These are phyloP conservation scores for Carpinus viminea DNA, from an alignment of 306 rosid species.

Conservation along the genomic window DNA sequence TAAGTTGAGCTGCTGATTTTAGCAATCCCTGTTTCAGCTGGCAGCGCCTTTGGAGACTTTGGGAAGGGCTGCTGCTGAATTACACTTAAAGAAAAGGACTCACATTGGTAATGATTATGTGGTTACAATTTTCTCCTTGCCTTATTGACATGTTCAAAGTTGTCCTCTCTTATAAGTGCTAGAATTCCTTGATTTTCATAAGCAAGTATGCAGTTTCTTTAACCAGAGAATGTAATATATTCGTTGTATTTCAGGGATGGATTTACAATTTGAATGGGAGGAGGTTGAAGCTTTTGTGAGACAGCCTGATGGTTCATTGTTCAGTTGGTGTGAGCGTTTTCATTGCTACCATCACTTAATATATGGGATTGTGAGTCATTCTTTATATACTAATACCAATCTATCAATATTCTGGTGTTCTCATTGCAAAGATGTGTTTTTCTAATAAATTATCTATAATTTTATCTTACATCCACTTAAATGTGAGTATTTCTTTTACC, in stretches of 20 bases:
- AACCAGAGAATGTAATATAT: constrained; percentile 10
- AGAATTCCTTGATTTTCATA: not conserved
- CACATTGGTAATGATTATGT: constrained; percentile 66
- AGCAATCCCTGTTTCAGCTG: constrained; percentile 21
- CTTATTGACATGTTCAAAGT: not conserved
- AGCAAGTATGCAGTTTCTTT: constrained; percentile 5
- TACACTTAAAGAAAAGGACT: constrained; percentile 72
- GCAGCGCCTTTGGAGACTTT: constrained; percentile 6
- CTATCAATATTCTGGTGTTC: not conserved
- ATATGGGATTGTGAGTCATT: constrained; percentile 76
- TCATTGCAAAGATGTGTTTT: not conserved
- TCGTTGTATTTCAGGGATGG: constrained; percentile 69
- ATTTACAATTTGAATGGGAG: constrained; percentile 85
- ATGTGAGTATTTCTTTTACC: not conserved
- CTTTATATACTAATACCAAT: not conserved
- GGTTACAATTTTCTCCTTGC: constrained; percentile 21
- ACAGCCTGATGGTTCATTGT: constrained; percentile 88
- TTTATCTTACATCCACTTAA: not conserved
- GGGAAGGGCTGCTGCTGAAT: not conserved
- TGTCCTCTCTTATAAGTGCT: constrained; percentile 20
- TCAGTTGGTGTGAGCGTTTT: constrained; percentile 96
- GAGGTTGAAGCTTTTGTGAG: constrained; percentile 82
- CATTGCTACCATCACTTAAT: constrained; percentile 79
- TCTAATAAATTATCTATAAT: not conserved
- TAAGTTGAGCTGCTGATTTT: constrained; percentile 35